Evolutionary conservation across 495 filamentous ascomycete species (phyloP), one percentile per base, ranked within the genome.

Genomic region (Halenospora varia): DNA sequence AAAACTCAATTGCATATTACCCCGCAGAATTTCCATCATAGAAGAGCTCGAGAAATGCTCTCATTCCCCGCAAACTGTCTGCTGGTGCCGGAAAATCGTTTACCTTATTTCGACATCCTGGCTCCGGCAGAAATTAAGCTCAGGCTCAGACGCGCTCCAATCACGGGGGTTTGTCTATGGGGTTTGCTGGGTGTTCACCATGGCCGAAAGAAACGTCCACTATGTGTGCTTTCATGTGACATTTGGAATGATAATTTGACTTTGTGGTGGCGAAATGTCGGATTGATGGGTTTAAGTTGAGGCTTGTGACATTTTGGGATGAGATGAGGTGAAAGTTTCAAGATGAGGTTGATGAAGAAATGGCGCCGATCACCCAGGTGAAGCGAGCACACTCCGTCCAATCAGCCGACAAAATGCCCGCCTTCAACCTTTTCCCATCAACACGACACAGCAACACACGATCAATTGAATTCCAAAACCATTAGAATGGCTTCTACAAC

Each of bases 401-500:
- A 35, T 35, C 29, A 13, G 29, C 6, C 13, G 29, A 13, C 29
- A 35, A 6, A 4, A 35, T 4, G 4, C 29, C 29, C 29, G 13
- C 13, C 29, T 35, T 35, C 29, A 35, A 35, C 13, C 29, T 13
- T 13, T 13, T 35, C 29, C 29, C 29, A 4, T 35, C 29, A 35
- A 35, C 13, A 35, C 13, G n/a, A n/a, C 29, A 13, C 29, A 35
- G 13, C 29, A 13, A 35, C 29, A 6, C 13, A 4, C 42, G 4
- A 15, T 45, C 11, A 20, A 45, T 45, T n/a, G n/a, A 45, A 6
- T 45, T 45, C 13, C 4, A 45, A 45, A 6, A 9, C 42, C 8
- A 45, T 20, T 17, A 45, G 17, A 41, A 63, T 66, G 63, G 52
- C 63, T 49, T 60, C 59, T n/a, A 58, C 56, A 6, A 8, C 13